Percentiles rank a stretch among this genome's conserved stretches.
These are phyloP conservation scores for Xerocomellus intermedius DNA, from an alignment of 768 basidiomycete genomes.

Conservation along the genomic window DNA sequence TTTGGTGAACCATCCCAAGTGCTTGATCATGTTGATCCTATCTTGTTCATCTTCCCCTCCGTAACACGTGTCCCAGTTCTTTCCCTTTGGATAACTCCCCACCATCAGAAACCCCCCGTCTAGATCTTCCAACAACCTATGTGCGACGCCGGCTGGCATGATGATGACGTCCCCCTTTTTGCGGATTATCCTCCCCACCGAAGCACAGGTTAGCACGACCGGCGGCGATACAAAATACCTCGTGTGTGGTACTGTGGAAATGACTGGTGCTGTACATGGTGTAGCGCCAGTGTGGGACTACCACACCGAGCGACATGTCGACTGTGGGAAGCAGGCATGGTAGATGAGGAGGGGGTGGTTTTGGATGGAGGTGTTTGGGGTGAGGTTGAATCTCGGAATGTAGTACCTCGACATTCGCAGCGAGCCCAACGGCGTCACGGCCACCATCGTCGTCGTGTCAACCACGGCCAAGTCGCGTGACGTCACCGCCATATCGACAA, in stretches of 20 bases:
- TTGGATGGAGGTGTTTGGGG: slow-evolving; percentile 38
- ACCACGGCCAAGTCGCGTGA: background rate
- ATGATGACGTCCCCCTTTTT: slow-evolving; percentile 40
- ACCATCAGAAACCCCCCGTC: slow-evolving; percentile 38
- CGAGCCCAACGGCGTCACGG: slow-evolving; percentile 21
- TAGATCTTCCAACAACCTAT: slow-evolving; percentile 34
- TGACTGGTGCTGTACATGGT: slow-evolving; percentile 42
- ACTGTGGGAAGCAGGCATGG: slow-evolving; percentile 29
- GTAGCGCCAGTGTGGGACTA: slow-evolving; percentile 42
- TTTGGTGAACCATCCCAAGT: slow-evolving; percentile 36
- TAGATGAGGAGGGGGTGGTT: slow-evolving; percentile 40
- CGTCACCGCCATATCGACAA: background rate
- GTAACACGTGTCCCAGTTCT: slow-evolving; percentile 35
- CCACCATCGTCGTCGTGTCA: background rate
- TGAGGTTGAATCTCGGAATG: slow-evolving; percentile 33
- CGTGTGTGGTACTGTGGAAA: slow-evolving; percentile 45
- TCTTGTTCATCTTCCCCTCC: background rate
- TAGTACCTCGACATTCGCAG: slow-evolving; percentile 31
- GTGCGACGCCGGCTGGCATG: slow-evolving; percentile 42
- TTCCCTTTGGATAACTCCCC: slow-evolving; percentile 38
- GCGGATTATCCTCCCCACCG: slow-evolving; percentile 39
- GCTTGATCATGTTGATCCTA: slow-evolving; percentile 17
- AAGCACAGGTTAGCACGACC: slow-evolving; percentile 40
- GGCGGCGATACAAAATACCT: slow-evolving; percentile 35
- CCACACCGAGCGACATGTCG: slow-evolving; percentile 29